Conservation (phyloP, 2,329 filamentous ascomycete genomes). For the Hawksworthiomyces lignivorus region DNA sequence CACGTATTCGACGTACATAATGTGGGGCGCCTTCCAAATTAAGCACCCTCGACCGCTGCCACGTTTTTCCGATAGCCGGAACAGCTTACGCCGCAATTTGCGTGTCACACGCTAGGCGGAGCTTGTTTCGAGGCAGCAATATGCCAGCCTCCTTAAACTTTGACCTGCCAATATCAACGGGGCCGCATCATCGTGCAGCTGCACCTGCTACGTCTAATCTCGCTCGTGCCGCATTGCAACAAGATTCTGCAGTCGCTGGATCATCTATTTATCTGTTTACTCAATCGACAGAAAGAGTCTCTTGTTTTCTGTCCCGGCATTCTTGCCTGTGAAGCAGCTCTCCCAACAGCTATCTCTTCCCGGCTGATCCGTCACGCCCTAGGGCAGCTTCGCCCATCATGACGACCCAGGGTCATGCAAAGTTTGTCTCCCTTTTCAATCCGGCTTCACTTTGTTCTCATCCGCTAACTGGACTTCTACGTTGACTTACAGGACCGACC, state of each 20-base stretch:
- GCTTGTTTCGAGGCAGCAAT: constrained; percentile 8
- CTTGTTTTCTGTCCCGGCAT: no score
- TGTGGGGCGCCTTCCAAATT: not conserved
- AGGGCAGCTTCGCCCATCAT: constrained; percentile 11
- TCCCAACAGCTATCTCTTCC: constrained; percentile 5
- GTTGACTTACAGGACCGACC: constrained; percentile 47
- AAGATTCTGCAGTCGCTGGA: no score
- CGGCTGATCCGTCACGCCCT: constrained; percentile 3
- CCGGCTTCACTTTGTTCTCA: not conserved
- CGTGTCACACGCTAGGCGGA: constrained; percentile 5
- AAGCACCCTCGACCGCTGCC: constrained; percentile 3
- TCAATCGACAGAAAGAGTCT: no score
- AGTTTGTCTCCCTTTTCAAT: constrained; percentile 7
- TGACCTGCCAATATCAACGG: no score
- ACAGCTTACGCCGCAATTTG: constrained; percentile 12
- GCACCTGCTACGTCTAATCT: no score
- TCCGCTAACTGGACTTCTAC: not conserved
- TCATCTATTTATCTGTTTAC: not conserved
- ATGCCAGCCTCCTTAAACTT: constrained; percentile 3
- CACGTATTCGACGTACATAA: no score
- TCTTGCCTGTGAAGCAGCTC: not conserved
- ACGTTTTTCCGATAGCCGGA: constrained; percentile 10
- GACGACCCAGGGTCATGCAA: constrained; percentile 15
- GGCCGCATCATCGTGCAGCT: not conserved
- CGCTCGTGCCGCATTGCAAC: no score